phyloP scores from a whole-genome alignment of 2,329 filamentous ascomycete genomes.

The Juglanconis oblonga region DNA sequence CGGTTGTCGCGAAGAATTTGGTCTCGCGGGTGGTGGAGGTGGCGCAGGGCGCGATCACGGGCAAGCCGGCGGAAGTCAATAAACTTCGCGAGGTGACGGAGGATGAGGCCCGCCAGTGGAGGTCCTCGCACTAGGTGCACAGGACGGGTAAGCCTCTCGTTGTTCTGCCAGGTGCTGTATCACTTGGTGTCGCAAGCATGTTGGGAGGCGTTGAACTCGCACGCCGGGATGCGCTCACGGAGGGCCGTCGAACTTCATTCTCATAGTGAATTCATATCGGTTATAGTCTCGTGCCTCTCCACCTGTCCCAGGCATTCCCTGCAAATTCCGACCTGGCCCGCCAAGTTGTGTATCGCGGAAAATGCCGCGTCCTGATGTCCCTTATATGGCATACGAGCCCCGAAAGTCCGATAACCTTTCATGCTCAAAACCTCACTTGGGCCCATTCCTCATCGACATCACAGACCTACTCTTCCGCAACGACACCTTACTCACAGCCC shows the following conservation, averaged over 20 bases:
- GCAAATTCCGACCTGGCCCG: neutral
- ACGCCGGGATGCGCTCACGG: no score
- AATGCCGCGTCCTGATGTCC: neutral
- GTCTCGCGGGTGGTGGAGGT: constrained; percentile 66
- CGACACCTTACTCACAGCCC: constrained; percentile 8
- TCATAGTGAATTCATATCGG: neutral
- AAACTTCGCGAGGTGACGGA: constrained; percentile 71
- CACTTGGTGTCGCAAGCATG: no score
- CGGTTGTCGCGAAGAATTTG: constrained; percentile 59
- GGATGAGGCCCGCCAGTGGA: constrained; percentile 63
- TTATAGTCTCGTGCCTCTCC: no score
- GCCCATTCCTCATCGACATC: neutral
- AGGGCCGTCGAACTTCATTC: neutral
- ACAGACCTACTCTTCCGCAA: constrained; percentile 4
- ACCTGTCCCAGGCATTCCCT: neutral
- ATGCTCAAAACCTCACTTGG: neutral
- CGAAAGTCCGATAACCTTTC: neutral
- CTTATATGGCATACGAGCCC: neutral
- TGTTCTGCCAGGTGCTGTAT: neutral
- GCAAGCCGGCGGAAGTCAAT: constrained; percentile 69
- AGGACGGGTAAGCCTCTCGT: neutral
- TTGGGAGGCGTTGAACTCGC: no score
- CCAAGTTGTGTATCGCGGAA: neutral
- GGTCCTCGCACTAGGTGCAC: constrained; percentile 31
- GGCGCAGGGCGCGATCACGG: constrained; percentile 71